phyloP scores from a whole-genome alignment of 2,329 filamentous ascomycete genomes.

The Penicillium concentricum region DNA sequence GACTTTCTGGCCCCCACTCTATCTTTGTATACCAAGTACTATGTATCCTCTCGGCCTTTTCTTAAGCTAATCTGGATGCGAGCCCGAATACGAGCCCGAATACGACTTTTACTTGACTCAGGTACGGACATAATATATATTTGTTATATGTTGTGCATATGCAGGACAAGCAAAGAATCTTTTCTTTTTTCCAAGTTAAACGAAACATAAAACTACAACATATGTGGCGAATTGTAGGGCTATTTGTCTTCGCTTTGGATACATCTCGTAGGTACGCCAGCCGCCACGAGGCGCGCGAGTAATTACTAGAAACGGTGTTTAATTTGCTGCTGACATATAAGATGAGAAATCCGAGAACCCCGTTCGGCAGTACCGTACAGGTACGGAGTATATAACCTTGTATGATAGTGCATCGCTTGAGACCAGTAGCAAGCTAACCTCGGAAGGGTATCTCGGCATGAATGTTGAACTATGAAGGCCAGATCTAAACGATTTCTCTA shows the following conservation, averaged over 20 bases:
- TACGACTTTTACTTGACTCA: not conserved
- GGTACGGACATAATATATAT: not conserved
- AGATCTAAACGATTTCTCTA: not conserved
- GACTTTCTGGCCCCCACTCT: not conserved
- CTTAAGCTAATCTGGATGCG: not conserved
- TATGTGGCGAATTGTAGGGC: not conserved
- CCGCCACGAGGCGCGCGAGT: not conserved
- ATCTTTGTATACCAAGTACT: not conserved
- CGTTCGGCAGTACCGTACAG: not conserved
- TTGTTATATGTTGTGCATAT: not conserved
- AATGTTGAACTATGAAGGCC: not conserved
- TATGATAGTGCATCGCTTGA: not conserved
- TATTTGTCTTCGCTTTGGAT: not conserved
- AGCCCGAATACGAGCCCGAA: not conserved
- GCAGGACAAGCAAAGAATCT: not conserved
- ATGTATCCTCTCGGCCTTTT: not conserved
- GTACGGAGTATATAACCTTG: not conserved
- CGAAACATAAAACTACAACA: not conserved
- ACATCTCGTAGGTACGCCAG: not conserved
- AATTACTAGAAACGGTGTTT: not conserved
- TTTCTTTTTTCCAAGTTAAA: not conserved
- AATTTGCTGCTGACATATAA: not conserved
- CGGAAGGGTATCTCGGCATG: not conserved
- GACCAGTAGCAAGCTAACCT: not conserved
- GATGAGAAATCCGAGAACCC: not conserved